Conservation (phyloP, 441 rosid species). For the Gossypium trilobum region DNA sequence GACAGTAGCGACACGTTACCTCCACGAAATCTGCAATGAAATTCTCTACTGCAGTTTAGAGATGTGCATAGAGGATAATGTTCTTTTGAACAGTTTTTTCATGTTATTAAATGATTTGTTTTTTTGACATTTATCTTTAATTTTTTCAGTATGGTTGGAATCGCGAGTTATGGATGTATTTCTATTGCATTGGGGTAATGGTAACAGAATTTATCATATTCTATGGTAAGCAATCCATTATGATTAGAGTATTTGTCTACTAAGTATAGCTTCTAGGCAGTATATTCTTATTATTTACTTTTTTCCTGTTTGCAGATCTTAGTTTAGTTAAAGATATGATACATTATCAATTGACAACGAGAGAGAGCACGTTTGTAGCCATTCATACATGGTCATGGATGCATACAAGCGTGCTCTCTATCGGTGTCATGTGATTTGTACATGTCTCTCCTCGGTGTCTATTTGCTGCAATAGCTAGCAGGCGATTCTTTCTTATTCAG, state of each 20-base stretch:
- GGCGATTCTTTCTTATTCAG: slow-evolving; percentile 5
- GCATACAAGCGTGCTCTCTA: slow-evolving; percentile 38
- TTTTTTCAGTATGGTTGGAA: neutral
- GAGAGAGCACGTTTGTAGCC: slow-evolving; percentile 53
- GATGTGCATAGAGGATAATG: neutral
- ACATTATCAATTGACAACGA: slow-evolving; percentile 36
- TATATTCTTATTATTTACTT: neutral
- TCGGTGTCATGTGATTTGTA: slow-evolving; percentile 31
- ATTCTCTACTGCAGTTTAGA: neutral
- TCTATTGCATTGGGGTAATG: neutral
- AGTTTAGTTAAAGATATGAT: slow-evolving; percentile 12
- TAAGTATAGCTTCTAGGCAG: neutral
- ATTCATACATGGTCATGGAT: slow-evolving; percentile 24
- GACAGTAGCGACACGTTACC: neutral
- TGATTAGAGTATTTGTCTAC: neutral
- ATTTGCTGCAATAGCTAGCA: neutral
- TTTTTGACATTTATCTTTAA: neutral
- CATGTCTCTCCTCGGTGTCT: neutral
- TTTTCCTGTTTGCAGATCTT: slow-evolving; percentile 9
- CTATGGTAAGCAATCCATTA: neutral
- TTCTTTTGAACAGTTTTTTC: neutral
- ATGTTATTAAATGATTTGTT: neutral
- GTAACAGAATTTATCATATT: neutral
- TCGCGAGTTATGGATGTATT: neutral
- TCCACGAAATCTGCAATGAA: neutral